Evolutionary conservation across 768 basidiomycete genomes (phyloP).

Genomic region (Pleurotus giganteus): DNA sequence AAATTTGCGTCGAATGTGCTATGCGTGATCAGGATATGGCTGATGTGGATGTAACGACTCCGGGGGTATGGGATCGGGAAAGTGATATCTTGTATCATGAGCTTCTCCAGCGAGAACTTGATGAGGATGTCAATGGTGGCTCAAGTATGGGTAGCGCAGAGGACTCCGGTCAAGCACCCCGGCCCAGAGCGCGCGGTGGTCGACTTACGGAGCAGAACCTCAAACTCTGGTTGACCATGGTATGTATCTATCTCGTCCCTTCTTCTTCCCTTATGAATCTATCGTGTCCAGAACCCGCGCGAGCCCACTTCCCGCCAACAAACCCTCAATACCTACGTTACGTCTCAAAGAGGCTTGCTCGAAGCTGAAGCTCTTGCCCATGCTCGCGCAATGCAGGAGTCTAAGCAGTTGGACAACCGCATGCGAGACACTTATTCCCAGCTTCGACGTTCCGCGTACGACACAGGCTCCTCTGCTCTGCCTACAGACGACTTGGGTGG

Average conservation of each 20-base stretch:
- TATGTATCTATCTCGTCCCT: constrained; percentile 34
- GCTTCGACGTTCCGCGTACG: constrained; percentile 76
- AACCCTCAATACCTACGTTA: constrained; percentile 80
- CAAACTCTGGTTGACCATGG: constrained; percentile 76
- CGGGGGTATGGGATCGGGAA: constrained; percentile 88
- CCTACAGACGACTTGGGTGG: constrained; percentile 59
- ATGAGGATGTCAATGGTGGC: constrained; percentile 59
- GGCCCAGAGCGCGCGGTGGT: constrained; percentile 65
- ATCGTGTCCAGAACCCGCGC: constrained; percentile 72
- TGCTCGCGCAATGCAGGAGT: constrained; percentile 75
- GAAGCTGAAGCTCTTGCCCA: constrained; percentile 82
- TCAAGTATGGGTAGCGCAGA: background rate
- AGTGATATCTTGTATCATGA: constrained; percentile 85
- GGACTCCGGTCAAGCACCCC: constrained; percentile 39
- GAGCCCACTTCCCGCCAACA: constrained; percentile 85
- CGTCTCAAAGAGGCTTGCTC: constrained; percentile 74
- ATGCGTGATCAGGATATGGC: constrained; percentile 99
- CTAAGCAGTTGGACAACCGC: constrained; percentile 68
- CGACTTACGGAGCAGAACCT: constrained; percentile 75
- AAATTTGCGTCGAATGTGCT: constrained; percentile 94
- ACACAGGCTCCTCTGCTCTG: constrained; percentile 46
- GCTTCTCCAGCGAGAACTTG: constrained; percentile 65
- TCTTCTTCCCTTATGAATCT: constrained; percentile 11
- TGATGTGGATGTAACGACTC: constrained; percentile 84
- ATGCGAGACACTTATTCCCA: constrained; percentile 82